A percentile compares a stretch with the other conserved stretches of the same genome.
phyloP scores from a whole-genome alignment of 345 rosid genomes.

The Hevea brasiliensis region DNA sequence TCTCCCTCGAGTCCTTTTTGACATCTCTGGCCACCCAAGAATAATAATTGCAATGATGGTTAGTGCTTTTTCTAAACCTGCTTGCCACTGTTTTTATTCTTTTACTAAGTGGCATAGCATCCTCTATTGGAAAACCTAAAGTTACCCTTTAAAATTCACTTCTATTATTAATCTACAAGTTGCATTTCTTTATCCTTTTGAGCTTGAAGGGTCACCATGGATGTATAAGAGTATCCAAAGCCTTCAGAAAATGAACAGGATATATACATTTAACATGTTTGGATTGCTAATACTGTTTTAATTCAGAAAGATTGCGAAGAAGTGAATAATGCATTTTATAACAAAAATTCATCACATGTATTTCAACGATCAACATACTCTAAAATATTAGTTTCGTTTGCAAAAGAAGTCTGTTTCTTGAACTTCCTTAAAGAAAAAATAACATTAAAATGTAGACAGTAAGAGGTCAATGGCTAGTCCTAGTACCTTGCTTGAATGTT shows the following conservation, averaged over 20 bases:
- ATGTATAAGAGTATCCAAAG: no score
- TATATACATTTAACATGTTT: no score
- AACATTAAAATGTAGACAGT: neutral
- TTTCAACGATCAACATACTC: no score
- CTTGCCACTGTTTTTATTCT: conserved; percentile 14
- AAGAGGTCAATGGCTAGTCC: neutral
- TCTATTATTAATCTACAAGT: neutral
- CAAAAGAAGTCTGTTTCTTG: neutral
- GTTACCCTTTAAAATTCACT: conserved; percentile 7
- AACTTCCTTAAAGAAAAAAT: neutral
- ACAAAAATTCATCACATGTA: no score
- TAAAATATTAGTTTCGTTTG: no score
- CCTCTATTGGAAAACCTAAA: neutral
- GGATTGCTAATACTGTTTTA: no score
- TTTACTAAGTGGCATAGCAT: conserved; percentile 2
- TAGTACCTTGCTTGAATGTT: neutral
- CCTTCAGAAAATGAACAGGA: no score
- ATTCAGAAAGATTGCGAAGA: no score
- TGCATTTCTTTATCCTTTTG: conserved; percentile 8
- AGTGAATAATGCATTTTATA: no score
- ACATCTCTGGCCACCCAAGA: conserved; percentile 32
- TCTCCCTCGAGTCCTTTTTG: conserved; percentile 7
- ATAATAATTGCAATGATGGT: conserved; percentile 36
- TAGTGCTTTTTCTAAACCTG: conserved; percentile 21
- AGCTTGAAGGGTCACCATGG: no score